Base-by-base conservation (phyloP, 768 basidiomycete genomes). In the Lentinus brumalis region DNA sequence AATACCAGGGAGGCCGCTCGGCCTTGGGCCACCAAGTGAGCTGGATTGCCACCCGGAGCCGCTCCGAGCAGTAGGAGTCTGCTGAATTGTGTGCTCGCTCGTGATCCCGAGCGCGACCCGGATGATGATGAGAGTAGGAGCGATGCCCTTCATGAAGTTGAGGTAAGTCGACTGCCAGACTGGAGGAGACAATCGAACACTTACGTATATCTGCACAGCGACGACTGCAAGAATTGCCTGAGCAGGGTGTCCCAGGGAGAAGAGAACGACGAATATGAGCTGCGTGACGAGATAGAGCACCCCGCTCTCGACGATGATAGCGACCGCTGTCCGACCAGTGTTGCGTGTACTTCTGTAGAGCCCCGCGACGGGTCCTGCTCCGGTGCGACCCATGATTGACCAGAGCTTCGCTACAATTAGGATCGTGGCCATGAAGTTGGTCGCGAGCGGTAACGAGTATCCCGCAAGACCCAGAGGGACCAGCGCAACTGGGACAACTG, bases 371-470 rank as follows among this genome's bases (percentile, higher is more conserved):
- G 21, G 21, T 26, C 21, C 21, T 26, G 21, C 21, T 26, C 21
- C 21, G 21, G 21, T 26, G 56, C 61, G 39, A 54, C 51, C 21
- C 12, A n/a, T 9, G 16, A n/a, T n/a, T 16, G 14, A 74, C 71
- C 2, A 74, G 76, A 81, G 78, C 38, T 75, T 77, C 38, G 52
- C 68, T 16, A 75, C 73, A 45, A 81, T 79, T 66, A 82, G 75
- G 9, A 53, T 47, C 4, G 80, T 80, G 35, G 81, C 73, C 26
- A 81, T 59, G 62, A 76, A 53, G 56, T 81, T 82, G 2, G 77
- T 75, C 51, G 71, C 72, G 30, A 81, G 72, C 2, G 81, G 76
- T 29, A 81, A 72, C 26, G 59, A 14, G 42, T 76, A 81, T 8
- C 61, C 69, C 0, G 78, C 77, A 7, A 73, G 71, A 18, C 73